Evolutionary conservation across 805 yeast genomes (phyloP).

Genomic region (Pichia kluyveri): DNA sequence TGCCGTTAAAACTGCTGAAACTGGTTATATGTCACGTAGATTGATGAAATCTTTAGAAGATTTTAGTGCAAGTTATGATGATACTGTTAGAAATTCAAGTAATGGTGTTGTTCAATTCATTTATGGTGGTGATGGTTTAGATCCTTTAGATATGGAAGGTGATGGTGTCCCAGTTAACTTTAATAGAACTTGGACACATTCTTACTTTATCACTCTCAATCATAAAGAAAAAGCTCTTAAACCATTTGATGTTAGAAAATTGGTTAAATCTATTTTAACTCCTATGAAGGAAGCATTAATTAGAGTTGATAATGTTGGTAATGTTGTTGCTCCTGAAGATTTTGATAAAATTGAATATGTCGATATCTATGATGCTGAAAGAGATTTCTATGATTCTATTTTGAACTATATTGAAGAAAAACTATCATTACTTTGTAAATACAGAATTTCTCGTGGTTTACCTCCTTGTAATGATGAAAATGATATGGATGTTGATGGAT

Average conservation of each 20-base stretch:
- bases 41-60: conserved; percentile 97
- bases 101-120: conserved; percentile 96
- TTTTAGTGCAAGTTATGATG: conserved; percentile 85
- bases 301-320: conserved; percentile 70
- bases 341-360: conserved; percentile 49
- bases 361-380: conserved; percentile 82
- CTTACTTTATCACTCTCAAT: conserved; percentile 62
- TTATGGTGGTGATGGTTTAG: conserved; percentile 97
- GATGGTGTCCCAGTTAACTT: conserved; percentile 96
- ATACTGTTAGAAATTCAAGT: conserved; percentile 89
- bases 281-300: conserved; percentile 54
- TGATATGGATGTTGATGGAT: conserved; percentile 19
- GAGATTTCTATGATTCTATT: conserved; percentile 73
- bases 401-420: conserved; percentile 52
- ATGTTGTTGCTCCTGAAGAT: conserved; percentile 35
- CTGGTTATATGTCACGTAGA: conserved; percentile 84
- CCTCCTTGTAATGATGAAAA: conserved; percentile 31
- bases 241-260: conserved; percentile 59
- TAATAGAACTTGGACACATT: conserved; percentile 89
- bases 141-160: conserved; percentile 98
- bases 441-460: conserved; percentile 47
- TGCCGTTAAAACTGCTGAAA: conserved; percentile 96
- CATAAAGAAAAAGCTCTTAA: conserved; percentile 44
- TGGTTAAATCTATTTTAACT: conserved; percentile 44
- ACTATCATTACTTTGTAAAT: conserved; percentile 44